Base-by-base conservation (phyloP, 1,284 basidiomycete species). In the Volvariella volvacea region DNA sequence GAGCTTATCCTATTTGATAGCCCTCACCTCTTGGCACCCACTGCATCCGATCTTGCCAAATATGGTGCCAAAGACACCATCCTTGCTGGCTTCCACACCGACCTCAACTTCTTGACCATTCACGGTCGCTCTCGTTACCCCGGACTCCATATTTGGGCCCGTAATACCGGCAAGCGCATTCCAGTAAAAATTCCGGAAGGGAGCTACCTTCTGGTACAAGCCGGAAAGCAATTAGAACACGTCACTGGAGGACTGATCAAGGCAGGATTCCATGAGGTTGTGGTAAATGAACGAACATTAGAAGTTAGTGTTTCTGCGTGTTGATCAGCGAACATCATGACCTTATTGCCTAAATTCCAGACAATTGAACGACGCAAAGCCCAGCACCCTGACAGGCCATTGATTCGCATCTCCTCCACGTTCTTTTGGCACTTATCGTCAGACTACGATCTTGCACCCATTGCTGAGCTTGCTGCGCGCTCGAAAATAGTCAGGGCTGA, bases 351-450 rank as follows among this genome's bases (percentile, higher is more conserved):
- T 25, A 28, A n/a, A 22, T 39, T 32, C 22, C 48, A 91, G 85
- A 76, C 78, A 1, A 81, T 92, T 40, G 74, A 80, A 48, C 66
- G 70, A 42, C 74, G 83, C 33, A 82, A 76, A 53, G 49, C 55
- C 2, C 65, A 74, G 43, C 68, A 73, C 51, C 82, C 88, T 0
- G 73, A 79, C 43, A 79, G 92, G n/a, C 92, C 92, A 10, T 69
- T 86, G 31, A 90, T 93, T 52, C 82, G 92, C 16, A 92, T 96
- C 51, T 94, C 91, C 3, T 92, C 89, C 1, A 95, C 92, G 0
- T 93, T 94, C 70, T 95, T 95, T 70, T 93, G 86, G 84, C 91
- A 93, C 57, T 73, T 95, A 25, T 90, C 85, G 0, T 90, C 88
- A 2, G 92, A 94, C 60, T 84, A 77, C 51, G 76, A 84, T 44